A percentile compares a stretch with the other conserved stretches of the same genome.
These are phyloP conservation scores for Oryza glumipatula DNA, from an alignment of 176 grass and related monocot genomes.

Conservation along the genomic window DNA sequence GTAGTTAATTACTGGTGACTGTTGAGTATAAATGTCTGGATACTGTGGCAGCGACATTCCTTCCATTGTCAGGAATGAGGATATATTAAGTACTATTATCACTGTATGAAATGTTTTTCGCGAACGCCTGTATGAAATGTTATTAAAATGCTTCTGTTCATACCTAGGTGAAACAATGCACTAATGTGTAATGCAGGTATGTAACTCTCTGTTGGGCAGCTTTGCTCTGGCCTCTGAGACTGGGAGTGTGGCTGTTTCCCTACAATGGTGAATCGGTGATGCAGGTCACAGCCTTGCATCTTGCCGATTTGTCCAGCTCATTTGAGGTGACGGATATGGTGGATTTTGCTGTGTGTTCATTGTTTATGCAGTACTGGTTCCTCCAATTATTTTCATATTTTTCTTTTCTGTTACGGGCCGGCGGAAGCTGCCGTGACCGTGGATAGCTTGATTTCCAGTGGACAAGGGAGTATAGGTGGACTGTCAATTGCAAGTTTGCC, in stretches of 20 bases:
- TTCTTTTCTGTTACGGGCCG: neutral
- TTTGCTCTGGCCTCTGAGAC: neutral
- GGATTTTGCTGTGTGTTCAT: neutral
- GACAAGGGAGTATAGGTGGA: neutral
- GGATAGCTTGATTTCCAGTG: neutral
- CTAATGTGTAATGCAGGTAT: neutral
- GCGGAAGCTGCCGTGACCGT: constrained; percentile 1
- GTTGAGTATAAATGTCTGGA: neutral
- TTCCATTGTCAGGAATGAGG: neutral
- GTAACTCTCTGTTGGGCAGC: neutral
- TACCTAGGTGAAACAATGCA: no score
- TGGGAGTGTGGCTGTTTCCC: neutral
- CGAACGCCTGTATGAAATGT: neutral
- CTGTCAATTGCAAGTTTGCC: neutral
- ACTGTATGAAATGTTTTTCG: neutral
- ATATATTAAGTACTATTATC: neutral
- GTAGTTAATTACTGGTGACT: neutral
- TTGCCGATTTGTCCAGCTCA: neutral
- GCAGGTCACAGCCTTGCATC: neutral
- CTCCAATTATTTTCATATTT: neutral
- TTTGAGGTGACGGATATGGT: neutral
- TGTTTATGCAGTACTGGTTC: neutral
- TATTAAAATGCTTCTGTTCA: neutral
- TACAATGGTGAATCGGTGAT: neutral
- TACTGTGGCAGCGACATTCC: neutral